Percentiles rank a stretch among this genome's conserved stretches.
Conservation (phyloP, 1,139 yeast species). For the Yamadazyma pseudoaaseri region DNA sequence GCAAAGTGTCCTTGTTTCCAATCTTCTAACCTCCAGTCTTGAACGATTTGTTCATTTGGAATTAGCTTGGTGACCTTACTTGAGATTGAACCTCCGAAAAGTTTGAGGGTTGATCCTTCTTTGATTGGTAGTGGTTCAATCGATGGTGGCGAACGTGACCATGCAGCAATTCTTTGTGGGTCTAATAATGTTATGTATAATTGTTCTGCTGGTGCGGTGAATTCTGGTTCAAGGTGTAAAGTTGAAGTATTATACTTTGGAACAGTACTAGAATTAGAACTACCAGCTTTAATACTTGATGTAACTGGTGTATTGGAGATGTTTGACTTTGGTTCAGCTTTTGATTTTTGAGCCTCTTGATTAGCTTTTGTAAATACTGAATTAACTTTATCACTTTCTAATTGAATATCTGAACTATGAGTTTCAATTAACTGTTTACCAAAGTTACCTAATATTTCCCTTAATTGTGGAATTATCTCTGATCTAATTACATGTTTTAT, state of each 20-base stretch:
- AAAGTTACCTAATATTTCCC: conserved; percentile 58
- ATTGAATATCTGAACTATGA: conserved; percentile 87
- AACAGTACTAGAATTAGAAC: conserved; percentile 18
- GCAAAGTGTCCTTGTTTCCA: conserved; percentile 90
- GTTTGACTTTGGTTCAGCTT: conserved; percentile 9
- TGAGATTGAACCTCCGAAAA: conserved; percentile 87
- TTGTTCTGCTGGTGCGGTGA: conserved; percentile 87
- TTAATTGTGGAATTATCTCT: conserved; percentile 66
- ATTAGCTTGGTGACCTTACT: conserved; percentile 66
- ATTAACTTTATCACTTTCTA: conserved; percentile 60
- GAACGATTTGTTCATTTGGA: conserved; percentile 57
- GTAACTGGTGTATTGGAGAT: conserved; percentile 6
- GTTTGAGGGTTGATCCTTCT: conserved; percentile 61
- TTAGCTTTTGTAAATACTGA: conserved; percentile 68
- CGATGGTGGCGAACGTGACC: conserved; percentile 80
- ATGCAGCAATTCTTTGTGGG: conserved; percentile 75
- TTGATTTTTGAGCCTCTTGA: conserved; percentile 35
- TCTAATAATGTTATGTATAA: conserved; percentile 74
- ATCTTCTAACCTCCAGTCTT: conserved; percentile 83
- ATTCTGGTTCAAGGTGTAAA: conserved; percentile 72
- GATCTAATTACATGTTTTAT: conserved; percentile 54
- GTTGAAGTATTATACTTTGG: conserved; percentile 79
- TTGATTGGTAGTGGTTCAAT: conserved; percentile 51
- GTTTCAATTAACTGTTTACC: conserved; percentile 73
- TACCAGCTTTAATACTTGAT: conserved; percentile 10